phyloP scores from a whole-genome alignment of 2,329 filamentous ascomycete species.

The Colletotrichum sp. region DNA sequence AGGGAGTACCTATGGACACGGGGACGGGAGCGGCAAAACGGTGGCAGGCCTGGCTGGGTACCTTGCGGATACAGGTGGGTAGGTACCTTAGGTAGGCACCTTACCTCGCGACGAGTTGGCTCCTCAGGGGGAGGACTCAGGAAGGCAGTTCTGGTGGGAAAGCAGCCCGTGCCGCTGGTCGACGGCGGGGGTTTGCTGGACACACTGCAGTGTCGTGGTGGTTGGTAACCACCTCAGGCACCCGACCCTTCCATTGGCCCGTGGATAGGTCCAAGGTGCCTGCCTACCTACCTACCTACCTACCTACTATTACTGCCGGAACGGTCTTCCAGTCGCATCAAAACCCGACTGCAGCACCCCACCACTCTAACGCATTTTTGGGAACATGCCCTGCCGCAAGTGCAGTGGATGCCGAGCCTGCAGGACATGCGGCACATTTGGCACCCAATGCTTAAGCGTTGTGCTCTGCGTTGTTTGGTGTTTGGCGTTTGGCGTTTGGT shows the following conservation, averaged over 20 bases:
- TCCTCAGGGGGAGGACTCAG: neutral
- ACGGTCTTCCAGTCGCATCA: neutral
- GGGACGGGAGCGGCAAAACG: neutral
- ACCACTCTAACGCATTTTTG: neutral
- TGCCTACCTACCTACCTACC: too few species aligned
- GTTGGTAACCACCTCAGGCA: neutral
- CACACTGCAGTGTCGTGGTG: neutral
- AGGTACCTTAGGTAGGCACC: neutral
- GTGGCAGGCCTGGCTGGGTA: neutral
- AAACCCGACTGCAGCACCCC: slow-evolving; percentile 9
- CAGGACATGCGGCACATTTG: slow-evolving; percentile 17
- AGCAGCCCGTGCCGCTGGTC: neutral
- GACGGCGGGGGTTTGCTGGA: neutral
- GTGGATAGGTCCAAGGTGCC: neutral
- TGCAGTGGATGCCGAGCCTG: slow-evolving; percentile 18
- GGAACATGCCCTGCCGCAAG: slow-evolving; percentile 9
- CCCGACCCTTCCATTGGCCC: too few species aligned
- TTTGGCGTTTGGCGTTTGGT: neutral
- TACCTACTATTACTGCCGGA: neutral
- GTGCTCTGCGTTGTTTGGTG: neutral
- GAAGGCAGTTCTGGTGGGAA: neutral
- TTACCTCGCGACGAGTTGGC: neutral
- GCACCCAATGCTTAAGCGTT: slow-evolving; percentile 13
- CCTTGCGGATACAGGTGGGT: neutral
- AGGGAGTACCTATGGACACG: neutral